phyloP scores from a whole-genome alignment of 2,329 filamentous ascomycete genomes.

The Hypoxylon sp. region DNA sequence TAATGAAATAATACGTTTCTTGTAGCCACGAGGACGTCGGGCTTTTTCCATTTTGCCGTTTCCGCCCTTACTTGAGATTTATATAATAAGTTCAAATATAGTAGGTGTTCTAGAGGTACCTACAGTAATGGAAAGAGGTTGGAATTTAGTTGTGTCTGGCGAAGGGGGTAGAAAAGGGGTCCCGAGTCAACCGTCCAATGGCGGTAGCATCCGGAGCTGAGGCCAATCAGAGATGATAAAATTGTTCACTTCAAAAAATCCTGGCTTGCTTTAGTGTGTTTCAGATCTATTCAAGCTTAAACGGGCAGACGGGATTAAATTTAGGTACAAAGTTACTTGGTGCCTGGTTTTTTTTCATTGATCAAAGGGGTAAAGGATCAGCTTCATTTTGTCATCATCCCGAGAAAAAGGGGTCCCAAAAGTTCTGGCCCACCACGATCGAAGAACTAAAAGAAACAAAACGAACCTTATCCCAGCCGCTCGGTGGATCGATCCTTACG shows the following conservation, averaged over 20 bases:
- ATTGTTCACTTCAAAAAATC: too few relatives aligned
- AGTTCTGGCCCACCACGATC: slow-evolving; percentile 15
- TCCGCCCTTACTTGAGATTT: too few relatives aligned
- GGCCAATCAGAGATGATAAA: slow-evolving; percentile 25
- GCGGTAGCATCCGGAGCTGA: slow-evolving; percentile 18
- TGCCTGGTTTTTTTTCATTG: slow-evolving; percentile 21
- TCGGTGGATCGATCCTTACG: slow-evolving; percentile 9
- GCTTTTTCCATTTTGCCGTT: too few relatives aligned
- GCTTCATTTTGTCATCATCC: slow-evolving; percentile 4
- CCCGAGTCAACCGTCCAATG: slow-evolving; percentile 15
- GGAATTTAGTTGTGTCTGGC: background rate
- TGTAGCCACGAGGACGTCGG: slow-evolving; percentile 6
- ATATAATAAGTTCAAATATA: too few relatives aligned
- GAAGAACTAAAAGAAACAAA: slow-evolving; percentile 22
- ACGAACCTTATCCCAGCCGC: slow-evolving; percentile 22
- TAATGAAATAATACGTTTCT: too few relatives aligned
- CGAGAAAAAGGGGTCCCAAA: slow-evolving; percentile 1
- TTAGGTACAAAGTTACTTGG: slow-evolving; percentile 1
- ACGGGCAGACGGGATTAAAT: background rate
- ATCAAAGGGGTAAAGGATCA: slow-evolving; percentile 36
- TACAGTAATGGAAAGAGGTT: too few relatives aligned
- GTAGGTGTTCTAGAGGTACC: too few relatives aligned
- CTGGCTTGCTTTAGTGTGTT: slow-evolving; percentile 27
- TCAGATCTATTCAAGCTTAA: slow-evolving; percentile 27
- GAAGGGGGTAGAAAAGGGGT: slow-evolving; percentile 7